Evolutionary conservation across 2,329 filamentous ascomycete species (phyloP).

Genomic region (Amphichorda felina): DNA sequence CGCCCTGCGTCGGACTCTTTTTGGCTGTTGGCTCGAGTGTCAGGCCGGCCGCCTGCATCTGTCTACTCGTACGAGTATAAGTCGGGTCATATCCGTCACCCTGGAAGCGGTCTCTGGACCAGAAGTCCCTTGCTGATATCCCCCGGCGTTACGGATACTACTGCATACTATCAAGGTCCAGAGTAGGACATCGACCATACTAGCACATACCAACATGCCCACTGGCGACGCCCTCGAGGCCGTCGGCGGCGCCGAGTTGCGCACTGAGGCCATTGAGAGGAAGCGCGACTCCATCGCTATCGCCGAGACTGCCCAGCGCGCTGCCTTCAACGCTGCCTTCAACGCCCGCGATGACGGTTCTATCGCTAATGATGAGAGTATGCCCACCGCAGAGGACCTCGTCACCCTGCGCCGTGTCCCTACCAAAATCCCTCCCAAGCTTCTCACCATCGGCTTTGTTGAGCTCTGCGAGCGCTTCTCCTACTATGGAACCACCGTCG

Average conservation of each 20-base stretch:
- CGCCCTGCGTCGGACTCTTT: no score
- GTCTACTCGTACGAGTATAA: no score
- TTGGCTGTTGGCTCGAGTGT: no score
- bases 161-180: no score
- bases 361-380: neutral
- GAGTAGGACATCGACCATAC: no score
- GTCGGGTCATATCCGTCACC: no score
- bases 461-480: slow-evolving; percentile 63
- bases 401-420: slow-evolving; percentile 39
- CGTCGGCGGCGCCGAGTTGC: slow-evolving; percentile 15
- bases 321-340: slow-evolving; percentile 2
- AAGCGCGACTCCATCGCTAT: slow-evolving; percentile 13
- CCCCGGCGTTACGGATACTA: no score
- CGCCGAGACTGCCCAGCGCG: slow-evolving; percentile 5
- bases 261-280: slow-evolving; percentile 15
- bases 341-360: neutral
- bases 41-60: no score
- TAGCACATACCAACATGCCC: no score
- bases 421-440: slow-evolving; percentile 43
- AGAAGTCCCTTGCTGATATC: no score
- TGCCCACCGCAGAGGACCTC: slow-evolving; percentile 25
- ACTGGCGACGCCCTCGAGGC: slow-evolving; percentile 19
- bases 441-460: slow-evolving; percentile 54
- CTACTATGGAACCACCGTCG: slow-evolving; percentile 56
- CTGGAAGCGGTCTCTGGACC: no score